Base-by-base conservation (phyloP, 306 rosid species). In the Cucumis cinereus region DNA sequence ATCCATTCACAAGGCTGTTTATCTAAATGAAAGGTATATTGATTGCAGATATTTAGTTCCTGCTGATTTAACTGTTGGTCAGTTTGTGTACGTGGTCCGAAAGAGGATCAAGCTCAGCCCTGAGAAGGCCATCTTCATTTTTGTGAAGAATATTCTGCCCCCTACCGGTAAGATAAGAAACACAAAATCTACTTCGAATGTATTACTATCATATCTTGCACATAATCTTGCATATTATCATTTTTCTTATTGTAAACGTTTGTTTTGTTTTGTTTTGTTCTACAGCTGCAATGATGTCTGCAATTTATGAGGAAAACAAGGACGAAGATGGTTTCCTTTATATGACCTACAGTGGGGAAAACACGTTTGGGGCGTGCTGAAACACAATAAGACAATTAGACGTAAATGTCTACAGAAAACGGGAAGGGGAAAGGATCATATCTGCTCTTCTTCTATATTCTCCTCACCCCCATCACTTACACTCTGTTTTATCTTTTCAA, bases 301-400 rank as follows among this genome's bases (percentile, higher is more conserved):
- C 85, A 67, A 76, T 85, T 23, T 85, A 86, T 14, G 90, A 89
- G 26, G 89, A 86, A 62, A 62, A 86, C 12, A 86, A 88, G 81
- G 90, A 82, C 30, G 92, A 84, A 77, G 92, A 89, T 78, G 92
- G 90, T 47, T 89, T 89, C 72, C 87, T 88, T 30, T 89, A 89
- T 36, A 83, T 89, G 89, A 80, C 80, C 45, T 89, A 89, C 84
- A 86, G 86, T 8, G 87, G 90, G 16, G 90, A 89, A 83, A 86
- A 85, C 80, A 81, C 90, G 5, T 89, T 87, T 12, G 93, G 90
- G 75, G 28, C 35, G 24, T 80, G 72, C 82, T 83, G 86, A 86
- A 73, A 38, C 77, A 14, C 7, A 23, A 19, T 2, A 36, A 59
- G 54, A 35, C 22, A 23, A 13, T 2, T 23, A 59, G 54, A 35